phyloP scores from a whole-genome alignment of 2,329 filamentous ascomycete species.

The Aureobasidium sp. region DNA sequence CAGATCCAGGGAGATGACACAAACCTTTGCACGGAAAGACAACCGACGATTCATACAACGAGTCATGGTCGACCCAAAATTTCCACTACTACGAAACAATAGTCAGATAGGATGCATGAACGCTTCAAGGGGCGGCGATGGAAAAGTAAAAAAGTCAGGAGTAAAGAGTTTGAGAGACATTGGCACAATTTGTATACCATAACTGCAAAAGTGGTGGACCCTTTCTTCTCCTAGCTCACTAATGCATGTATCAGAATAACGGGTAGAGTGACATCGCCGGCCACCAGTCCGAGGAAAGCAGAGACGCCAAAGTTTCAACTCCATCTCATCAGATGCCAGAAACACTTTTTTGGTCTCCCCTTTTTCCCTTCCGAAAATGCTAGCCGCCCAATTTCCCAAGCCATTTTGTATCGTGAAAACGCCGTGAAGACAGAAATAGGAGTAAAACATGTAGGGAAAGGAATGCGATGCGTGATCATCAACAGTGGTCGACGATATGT shows the following conservation, averaged over 20 bases:
- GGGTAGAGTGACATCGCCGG: background rate
- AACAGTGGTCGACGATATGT: background rate
- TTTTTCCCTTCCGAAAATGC: background rate
- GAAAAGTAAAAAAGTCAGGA: background rate
- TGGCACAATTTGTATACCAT: background rate
- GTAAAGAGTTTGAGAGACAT: background rate
- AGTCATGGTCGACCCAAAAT: background rate
- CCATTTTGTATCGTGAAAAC: background rate
- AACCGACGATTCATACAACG: background rate
- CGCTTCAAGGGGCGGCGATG: background rate
- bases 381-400: background rate
- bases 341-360: background rate
- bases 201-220: background rate
- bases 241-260: constrained; percentile 1
- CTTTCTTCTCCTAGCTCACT: background rate
- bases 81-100: background rate
- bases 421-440: background rate
- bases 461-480: background rate
- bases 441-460: background rate
- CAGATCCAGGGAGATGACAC: background rate
- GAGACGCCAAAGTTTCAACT: background rate
- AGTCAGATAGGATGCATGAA: background rate
- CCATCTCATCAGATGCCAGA: background rate
- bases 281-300: background rate
- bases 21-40: too few species aligned